Evolutionary conservation across 108 stramenopile genomes (phyloP).

Genomic region (Epithemia pelagica): DNA sequence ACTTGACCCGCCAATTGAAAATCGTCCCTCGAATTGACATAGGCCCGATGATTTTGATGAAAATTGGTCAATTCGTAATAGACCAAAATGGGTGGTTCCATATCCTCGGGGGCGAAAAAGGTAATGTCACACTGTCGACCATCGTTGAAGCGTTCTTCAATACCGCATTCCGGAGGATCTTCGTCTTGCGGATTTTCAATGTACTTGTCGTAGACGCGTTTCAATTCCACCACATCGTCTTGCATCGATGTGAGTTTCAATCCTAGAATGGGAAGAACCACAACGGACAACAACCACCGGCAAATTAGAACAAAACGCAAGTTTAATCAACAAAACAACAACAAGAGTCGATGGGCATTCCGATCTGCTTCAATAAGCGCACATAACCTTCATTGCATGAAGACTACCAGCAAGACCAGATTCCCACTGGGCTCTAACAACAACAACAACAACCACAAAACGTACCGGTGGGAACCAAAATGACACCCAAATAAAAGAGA

Average conservation of each 20-base stretch:
- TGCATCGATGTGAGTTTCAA: slow-evolving; percentile 47
- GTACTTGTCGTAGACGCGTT: slow-evolving; percentile 40
- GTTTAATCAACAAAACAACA: too few species aligned
- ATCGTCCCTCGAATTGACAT: slow-evolving; percentile 46
- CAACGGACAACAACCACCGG: too few species aligned
- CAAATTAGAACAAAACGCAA: too few species aligned
- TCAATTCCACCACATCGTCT: slow-evolving; percentile 51
- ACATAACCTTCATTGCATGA: too few species aligned
- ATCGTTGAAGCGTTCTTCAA: slow-evolving; percentile 32
- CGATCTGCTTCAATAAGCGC: too few species aligned
- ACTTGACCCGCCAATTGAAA: slow-evolving; percentile 41
- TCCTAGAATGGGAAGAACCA: slow-evolving; percentile 38
- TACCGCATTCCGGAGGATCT: slow-evolving; percentile 27
- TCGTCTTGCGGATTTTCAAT: slow-evolving; percentile 23
- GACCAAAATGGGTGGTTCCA: slow-evolving; percentile 88
- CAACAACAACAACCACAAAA: too few species aligned
- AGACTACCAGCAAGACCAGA: too few species aligned
- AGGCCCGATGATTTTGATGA: slow-evolving; percentile 96
- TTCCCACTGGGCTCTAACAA: too few species aligned
- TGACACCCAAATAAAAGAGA: slow-evolving; percentile 67
- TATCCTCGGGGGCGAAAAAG: slow-evolving; percentile 49
- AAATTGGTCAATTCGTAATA: slow-evolving; percentile 96
- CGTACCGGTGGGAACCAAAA: slow-evolving; percentile 82
- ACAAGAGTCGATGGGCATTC: too few species aligned
- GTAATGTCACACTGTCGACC: slow-evolving; percentile 27